A percentile compares a stretch with the other conserved stretches of the same genome.
phyloP scores from a whole-genome alignment of 768 basidiomycete genomes.

The Tubosaeta sp. region DNA sequence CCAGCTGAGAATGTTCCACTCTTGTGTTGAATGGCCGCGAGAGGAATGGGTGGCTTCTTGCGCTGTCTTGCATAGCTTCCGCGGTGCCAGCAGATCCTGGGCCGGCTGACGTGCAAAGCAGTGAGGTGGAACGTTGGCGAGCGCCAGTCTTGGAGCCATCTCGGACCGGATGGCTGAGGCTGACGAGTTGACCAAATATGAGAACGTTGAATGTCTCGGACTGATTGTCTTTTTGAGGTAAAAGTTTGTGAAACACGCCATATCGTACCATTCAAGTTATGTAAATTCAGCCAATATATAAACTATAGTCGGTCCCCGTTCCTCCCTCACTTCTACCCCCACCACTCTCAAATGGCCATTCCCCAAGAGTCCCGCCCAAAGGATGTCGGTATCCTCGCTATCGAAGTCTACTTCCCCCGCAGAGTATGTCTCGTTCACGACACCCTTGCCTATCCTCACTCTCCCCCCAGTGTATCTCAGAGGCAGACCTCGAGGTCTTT shows the following conservation, averaged over 20 bases:
- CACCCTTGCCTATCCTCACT: conserved; percentile 7
- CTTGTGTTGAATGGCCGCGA: neutral
- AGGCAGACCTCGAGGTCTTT: conserved; percentile 89
- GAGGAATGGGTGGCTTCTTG: no score
- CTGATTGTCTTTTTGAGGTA: neutral
- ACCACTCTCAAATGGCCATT: conserved; percentile 23
- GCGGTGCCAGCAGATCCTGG: no score
- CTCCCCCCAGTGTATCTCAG: conserved; percentile 78
- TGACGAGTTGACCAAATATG: neutral
- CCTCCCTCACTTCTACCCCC: neutral
- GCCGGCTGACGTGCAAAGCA: no score
- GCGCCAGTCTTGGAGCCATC: neutral
- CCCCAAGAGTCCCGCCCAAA: conserved; percentile 54
- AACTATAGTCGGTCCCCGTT: neutral
- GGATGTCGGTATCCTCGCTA: conserved; percentile 91
- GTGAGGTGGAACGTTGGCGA: conserved; percentile 1
- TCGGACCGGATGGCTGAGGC: neutral
- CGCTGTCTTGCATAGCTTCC: neutral
- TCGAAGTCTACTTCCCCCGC: conserved; percentile 94
- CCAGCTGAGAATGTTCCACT: neutral
- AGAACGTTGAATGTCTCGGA: neutral
- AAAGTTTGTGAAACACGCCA: neutral
- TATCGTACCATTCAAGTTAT: conserved; percentile 15
- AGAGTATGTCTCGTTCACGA: conserved; percentile 50
- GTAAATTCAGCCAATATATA: conserved; percentile 14